Base-by-base conservation (phyloP, 495 filamentous ascomycete species). In the Podospora pseudoanserina region DNA sequence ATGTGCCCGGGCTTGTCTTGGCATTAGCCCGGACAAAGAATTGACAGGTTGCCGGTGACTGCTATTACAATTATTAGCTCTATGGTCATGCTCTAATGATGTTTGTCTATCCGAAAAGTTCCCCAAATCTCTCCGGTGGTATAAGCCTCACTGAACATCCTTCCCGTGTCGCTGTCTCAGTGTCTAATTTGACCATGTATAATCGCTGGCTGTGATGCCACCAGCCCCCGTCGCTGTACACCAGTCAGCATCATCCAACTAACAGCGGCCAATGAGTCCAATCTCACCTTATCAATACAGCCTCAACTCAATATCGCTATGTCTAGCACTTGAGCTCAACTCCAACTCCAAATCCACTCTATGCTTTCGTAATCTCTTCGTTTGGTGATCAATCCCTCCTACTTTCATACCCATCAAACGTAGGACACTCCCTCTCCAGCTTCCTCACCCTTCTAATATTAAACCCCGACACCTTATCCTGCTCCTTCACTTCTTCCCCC, bases 401-500 rank as follows among this genome's bases (percentile, higher is more conserved):
- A 49, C 39, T 49, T 49, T 49, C 39, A 13, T 49, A 49, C 39
- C 39, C 39, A 16, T 49, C 39, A 49, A 49, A 49, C 39, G 39
- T 49, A 13, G 39, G 39, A 44, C 74, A 76, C 2, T 65, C 64
- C 5, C 26, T 60, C 63, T 71, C 70, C 28, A 76, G 28, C 11
- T 59, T 16, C 44, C 67, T 66, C 23, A 65, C 68, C 28, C 68
- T 39, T 34, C n/a, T 23, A 2, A 57, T 18, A 64, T 73, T 74
- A 7, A 72, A 20, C 1, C 68, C 74, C 3, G 72, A 71, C 2
- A 73, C 54, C 53, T 64, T 71, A 0, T 67, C 74, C 5, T 60
- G 20, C 0, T 67, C 74, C 11, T 60, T 28, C 63, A 60, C 76
- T 30, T 67, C 39, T 63, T 76, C 70, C 58, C 82, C 82, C 0